Evolutionary conservation across 495 filamentous ascomycete species (phyloP), one percentile per base, ranked within the genome.

Genomic region (Aspergillus sparsus): DNA sequence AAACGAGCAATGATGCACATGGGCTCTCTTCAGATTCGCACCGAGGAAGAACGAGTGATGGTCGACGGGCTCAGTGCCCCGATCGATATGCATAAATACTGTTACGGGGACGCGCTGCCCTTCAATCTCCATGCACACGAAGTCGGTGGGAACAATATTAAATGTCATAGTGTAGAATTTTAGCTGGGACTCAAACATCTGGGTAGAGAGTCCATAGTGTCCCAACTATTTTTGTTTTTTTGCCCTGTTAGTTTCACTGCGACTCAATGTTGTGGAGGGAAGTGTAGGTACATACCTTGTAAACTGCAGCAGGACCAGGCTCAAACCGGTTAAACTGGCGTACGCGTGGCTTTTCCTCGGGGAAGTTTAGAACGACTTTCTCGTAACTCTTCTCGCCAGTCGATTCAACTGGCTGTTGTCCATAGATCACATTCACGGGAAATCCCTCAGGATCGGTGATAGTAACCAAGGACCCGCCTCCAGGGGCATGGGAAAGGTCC

Each of bases 31-130:
- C 6, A 79, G 69, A 4, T 79, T 80, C n/a, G 73, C 60, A 63
- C 77, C 79, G 63, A 91, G 79, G 79, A 91, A 91, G 68, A 91
- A 85, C n/a, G 70, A 77, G 73, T 91, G 89, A 63, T 92, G 89
- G 66, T 92, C 88, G 0, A 86, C 83, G 54, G 77, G 71, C 5
- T 83, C 79, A 0, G 69, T 62, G 0, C 88, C 88, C 6, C 80
- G 79, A 63, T 90, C 80, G 7, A 92, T 74, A 49, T 90, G 87
- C 59, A 79, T 73, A 70, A 92, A 92, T 9, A 78, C 70, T 9
- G 82, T 82, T 7, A 83, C 79, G 67, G 87, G 76, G 37, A 79
- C 70, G 36, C 67, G 64, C n/a, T 64, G 31, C 11, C 57, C 64
- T 11, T 61, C 64, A 0, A 62, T 49, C 7, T 67, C 67, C 6